phyloP scores from a whole-genome alignment of 371 early-diverging fungal genomes.

The Chytridium lagenaria region DNA sequence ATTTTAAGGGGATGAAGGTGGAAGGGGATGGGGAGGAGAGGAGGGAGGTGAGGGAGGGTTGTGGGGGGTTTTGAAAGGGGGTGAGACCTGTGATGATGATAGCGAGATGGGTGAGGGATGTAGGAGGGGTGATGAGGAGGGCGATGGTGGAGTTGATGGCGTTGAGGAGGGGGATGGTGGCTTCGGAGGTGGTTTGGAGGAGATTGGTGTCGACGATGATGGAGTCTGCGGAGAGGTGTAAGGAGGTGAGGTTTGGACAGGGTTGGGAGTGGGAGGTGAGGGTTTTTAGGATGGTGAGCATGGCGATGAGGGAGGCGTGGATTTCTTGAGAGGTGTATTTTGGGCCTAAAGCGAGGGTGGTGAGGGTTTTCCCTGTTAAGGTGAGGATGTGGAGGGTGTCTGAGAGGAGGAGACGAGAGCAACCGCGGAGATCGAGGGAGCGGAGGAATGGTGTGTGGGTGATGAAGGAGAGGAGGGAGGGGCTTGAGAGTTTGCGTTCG shows the following conservation, averaged over 20 bases:
- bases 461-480: background rate
- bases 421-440: constrained; percentile 2
- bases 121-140: background rate
- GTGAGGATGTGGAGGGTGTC: constrained; percentile 10
- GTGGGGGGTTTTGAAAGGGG: background rate
- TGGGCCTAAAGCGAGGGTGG: background rate
- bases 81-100: background rate
- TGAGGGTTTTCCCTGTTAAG: background rate
- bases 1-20: background rate
- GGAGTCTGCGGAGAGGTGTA: background rate
- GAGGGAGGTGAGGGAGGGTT: background rate
- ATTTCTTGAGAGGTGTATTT: no score
- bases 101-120: background rate
- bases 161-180: background rate
- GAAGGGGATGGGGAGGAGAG: background rate
- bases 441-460: background rate
- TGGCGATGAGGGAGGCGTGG: background rate
- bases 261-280: no score
- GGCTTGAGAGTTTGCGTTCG: background rate
- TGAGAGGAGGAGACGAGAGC: background rate
- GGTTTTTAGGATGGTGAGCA: background rate
- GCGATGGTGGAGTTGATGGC: background rate
- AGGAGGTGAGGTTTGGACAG: no score
- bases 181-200: background rate
- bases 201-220: background rate